phyloP scores from a whole-genome alignment of 169 alveolate genomes.

The Ichthyophthirius multifiliis region DNA sequence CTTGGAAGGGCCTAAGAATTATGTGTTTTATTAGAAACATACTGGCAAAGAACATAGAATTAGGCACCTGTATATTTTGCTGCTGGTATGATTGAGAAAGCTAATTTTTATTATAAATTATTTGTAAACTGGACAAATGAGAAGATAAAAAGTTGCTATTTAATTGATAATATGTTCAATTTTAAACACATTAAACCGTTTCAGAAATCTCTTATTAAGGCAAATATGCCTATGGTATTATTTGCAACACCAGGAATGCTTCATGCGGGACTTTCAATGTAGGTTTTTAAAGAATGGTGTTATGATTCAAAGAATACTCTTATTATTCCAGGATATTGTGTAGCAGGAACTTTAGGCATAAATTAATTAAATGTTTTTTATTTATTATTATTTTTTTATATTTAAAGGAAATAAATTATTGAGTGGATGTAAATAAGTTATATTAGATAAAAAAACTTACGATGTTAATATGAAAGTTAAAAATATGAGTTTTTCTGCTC shows the following conservation, averaged over 20 bases:
- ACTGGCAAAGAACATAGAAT: slow-evolving; percentile 94
- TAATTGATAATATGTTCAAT: slow-evolving; percentile 91
- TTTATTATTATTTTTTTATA: not conserved
- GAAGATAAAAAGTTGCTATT: slow-evolving; percentile 68
- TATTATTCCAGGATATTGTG: slow-evolving; percentile 98
- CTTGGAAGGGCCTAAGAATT: slow-evolving; percentile 98
- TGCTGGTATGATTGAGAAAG: slow-evolving; percentile 97
- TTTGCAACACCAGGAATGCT: slow-evolving; percentile 99
- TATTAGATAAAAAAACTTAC: slow-evolving; percentile 80
- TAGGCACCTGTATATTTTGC: slow-evolving; percentile 95
- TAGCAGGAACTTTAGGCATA: slow-evolving; percentile 97
- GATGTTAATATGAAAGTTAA: slow-evolving; percentile 92
- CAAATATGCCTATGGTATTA: slow-evolving; percentile 96
- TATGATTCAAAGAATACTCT: slow-evolving; percentile 92
- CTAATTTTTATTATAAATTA: slow-evolving; percentile 93
- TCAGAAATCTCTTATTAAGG: slow-evolving; percentile 86
- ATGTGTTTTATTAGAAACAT: slow-evolving; percentile 94
- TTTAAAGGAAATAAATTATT: slow-evolving; percentile 60
- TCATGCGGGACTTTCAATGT: slow-evolving; percentile 96
- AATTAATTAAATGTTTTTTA: not conserved
- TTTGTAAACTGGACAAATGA: slow-evolving; percentile 95
- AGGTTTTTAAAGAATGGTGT: slow-evolving; percentile 96
- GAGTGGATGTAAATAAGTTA: slow-evolving; percentile 82
- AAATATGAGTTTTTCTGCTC: slow-evolving; percentile 97
- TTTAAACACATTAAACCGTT: slow-evolving; percentile 91